Base-by-base conservation (phyloP, 306 rosid genomes). In the Medicago lupulina region DNA sequence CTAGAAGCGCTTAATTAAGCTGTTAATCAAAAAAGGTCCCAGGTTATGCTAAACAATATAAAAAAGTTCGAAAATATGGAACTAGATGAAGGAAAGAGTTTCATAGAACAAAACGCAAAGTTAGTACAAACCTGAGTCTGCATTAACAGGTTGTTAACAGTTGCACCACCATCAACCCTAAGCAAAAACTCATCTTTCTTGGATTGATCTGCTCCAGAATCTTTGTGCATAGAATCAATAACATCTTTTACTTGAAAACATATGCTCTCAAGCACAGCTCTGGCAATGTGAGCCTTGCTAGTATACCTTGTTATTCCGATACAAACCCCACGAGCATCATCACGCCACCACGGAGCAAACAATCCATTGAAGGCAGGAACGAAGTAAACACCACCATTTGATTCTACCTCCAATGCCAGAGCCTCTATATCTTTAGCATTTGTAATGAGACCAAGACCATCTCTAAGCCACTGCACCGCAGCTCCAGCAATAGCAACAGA, bases 401-500 rank as follows among this genome's bases (percentile, higher is more conserved):
- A 76, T 1, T 84, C 92, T 76, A 90, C 97, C 78, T 69, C 43
- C 3, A 67, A 84, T 34, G 99, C 97, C 75, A 92, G 78, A 4
- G 49, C 79, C 86, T 95, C 99, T 8, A 90, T 79, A 34, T 92
- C 97, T n/a, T 70, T 14, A 16, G 99, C 93, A 59, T 76, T 87
- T 8, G 71, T 44, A 79, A 95, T 90, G 47, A 95, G 14, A 14
- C 91, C 93, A 67, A 95, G 97, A 76, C 89, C 9, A 65, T 95
- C 97, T 75, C 97, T 86, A 46, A 95, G 97, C 99, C 99, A 95
- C 73, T 92, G 97, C 43, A 95, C 97, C 16, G 97, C 99, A 46
- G 99, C 99, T 57, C 97, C 97, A 71, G 99, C 99, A 54, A 92
- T 95, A 6, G 99, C 99, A 74, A 95, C 94, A 0, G 97, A 95